Conservation (phyloP, 2,329 filamentous ascomycete species). For the Beauveria pseudobassiana region DNA sequence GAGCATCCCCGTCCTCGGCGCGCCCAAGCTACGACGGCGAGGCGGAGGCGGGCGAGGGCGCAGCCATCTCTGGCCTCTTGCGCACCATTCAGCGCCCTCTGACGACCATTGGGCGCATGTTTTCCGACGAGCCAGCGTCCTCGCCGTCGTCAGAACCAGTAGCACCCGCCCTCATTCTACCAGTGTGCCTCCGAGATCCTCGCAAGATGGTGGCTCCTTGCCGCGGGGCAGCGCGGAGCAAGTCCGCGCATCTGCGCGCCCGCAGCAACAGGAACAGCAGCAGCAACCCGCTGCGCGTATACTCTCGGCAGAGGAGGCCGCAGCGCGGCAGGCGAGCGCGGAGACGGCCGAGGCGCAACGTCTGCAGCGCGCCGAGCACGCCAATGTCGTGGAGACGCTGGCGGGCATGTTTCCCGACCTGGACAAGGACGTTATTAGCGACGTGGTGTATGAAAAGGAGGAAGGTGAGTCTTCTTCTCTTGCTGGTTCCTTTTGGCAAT, state of each 20-base stretch:
- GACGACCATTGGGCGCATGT: slow-evolving; percentile 88
- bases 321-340: slow-evolving; percentile 81
- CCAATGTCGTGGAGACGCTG: slow-evolving; percentile 86
- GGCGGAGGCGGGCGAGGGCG: slow-evolving; percentile 56
- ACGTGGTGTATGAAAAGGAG: slow-evolving; percentile 93
- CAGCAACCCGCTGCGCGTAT: slow-evolving; percentile 23
- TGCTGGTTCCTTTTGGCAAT: background rate
- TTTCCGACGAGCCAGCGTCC: slow-evolving; percentile 56
- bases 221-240: slow-evolving; percentile 24
- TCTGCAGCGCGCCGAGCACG: slow-evolving; percentile 76
- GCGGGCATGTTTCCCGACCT: slow-evolving; percentile 95
- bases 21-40: slow-evolving; percentile 19
- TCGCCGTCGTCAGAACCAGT: slow-evolving; percentile 21
- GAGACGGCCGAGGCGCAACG: slow-evolving; percentile 82
- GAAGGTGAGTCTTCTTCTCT: slow-evolving; percentile 55
- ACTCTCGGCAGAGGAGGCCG: slow-evolving; percentile 75
- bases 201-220: slow-evolving; percentile 2
- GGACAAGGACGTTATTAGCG: slow-evolving; percentile 89
- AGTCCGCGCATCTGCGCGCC: slow-evolving; percentile 21
- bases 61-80: slow-evolving; percentile 76
- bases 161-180: slow-evolving; percentile 22
- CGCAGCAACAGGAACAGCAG: slow-evolving; percentile 9
- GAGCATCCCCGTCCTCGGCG: slow-evolving; percentile 14
- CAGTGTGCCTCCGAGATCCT: background rate
- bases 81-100: slow-evolving; percentile 87